Base-by-base conservation (phyloP, 1,139 yeast genomes). In the Komagataea norvegica region DNA sequence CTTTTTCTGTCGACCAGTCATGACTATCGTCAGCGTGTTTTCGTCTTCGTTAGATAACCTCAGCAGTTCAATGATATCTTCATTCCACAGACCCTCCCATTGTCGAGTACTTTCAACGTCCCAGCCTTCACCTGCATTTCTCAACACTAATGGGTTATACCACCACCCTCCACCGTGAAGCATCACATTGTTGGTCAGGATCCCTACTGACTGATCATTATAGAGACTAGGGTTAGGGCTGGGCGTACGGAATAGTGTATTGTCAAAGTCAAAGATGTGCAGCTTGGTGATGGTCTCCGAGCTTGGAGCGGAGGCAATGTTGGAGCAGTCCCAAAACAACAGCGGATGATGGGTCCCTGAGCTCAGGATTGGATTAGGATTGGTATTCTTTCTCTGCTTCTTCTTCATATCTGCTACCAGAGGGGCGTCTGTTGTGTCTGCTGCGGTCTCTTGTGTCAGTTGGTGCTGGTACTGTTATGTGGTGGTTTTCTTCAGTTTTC, bases 241-340 rank as follows among this genome's bases (percentile, higher is more conserved):
- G 2, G 76, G 75, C 3, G 74, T 62, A 21, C 53, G 48, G 47
- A 68, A 69, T 14, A 72, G 49, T 0, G 75, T 68, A 34, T 68
- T 65, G 48, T 72, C 77, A 43, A 71, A 70, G 45, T 70, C 76
- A 47, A 67, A 71, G 13, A 70, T 52, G 45, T 68, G 70, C 5
- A 70, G 48, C 25, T 51, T 54, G 25, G 39, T 52, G 14, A 62
- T 51, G 6, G 33, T 25, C 3, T 36, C 21, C 16, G 37, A 16
- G 31, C 29, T 8, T n/a, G 47, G 48, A 3, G 32, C 30, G 2
- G 24, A 21, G 5, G 34, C 27, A 1, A 25, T 23, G 13, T 25
- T 38, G 2, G 45, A 36, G 19, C 49, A 43, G 20, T 48, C 45
- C 53, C 51, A 47, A n/a, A 36, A 40, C 1, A 33, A 7, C 13